Evolutionary conservation across 768 basidiomycete species (phyloP).

Genomic region (Butyriboletus loyo): DNA sequence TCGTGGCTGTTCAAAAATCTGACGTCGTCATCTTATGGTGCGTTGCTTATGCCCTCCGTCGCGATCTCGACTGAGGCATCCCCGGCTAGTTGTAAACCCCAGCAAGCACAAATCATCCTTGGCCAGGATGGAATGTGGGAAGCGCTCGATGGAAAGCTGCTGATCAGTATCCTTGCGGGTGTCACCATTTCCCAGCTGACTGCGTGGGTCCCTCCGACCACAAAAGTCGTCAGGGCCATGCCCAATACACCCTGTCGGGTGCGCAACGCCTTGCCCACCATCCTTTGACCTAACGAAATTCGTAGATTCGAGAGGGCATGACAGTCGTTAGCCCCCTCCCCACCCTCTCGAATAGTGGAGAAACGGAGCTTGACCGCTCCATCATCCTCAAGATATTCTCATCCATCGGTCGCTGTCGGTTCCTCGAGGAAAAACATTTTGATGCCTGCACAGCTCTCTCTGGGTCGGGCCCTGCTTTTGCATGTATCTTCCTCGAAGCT

Average conservation of each 20-base stretch:
- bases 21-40: constrained; percentile 91
- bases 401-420: constrained; percentile 92
- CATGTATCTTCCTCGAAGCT: constrained; percentile 93
- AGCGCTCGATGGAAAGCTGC: constrained; percentile 83
- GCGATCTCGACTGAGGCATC: neutral
- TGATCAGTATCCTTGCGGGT: constrained; percentile 98
- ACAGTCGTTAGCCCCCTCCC: constrained; percentile 83
- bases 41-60: constrained; percentile 18
- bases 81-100: constrained; percentile 82
- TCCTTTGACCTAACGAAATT: neutral
- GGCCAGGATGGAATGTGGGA: constrained; percentile 71
- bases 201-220: constrained; percentile 70
- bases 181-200: constrained; percentile 82
- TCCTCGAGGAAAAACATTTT: constrained; percentile 98
- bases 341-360: constrained; percentile 35
- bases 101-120: constrained; percentile 76
- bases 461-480: constrained; percentile 96
- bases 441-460: constrained; percentile 97
- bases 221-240: constrained; percentile 92
- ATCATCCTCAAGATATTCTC: constrained; percentile 94
- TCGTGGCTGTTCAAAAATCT: constrained; percentile 64
- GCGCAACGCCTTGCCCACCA: constrained; percentile 16
- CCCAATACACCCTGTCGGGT: constrained; percentile 98
- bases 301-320: constrained; percentile 98
- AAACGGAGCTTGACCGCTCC: constrained; percentile 55